A percentile compares a stretch with the other conserved stretches of the same genome.
Evolutionary conservation across 2,329 filamentous ascomycete genomes (phyloP).

Genomic region (Apiospora rasikravindrae): DNA sequence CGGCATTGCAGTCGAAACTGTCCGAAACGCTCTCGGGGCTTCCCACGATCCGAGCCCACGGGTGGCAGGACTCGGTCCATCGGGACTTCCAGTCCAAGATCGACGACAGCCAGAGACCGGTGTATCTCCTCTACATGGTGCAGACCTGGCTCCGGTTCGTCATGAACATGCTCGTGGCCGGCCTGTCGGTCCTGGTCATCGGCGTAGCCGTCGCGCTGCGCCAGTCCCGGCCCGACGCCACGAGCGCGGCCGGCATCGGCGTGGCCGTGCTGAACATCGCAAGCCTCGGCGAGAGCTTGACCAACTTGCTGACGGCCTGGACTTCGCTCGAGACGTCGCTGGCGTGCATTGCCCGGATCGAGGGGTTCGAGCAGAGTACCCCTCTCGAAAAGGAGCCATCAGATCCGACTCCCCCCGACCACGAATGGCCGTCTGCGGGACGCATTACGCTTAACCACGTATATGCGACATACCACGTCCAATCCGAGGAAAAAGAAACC

Average conservation of each 20-base stretch:
- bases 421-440: no score
- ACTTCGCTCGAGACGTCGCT: constrained; percentile 27
- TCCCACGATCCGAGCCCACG: not conserved
- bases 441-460: no score
- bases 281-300: constrained; percentile 31
- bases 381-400: constrained; percentile 31
- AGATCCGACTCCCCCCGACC: constrained; percentile 18
- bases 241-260: constrained; percentile 40
- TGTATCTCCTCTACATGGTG: constrained; percentile 55
- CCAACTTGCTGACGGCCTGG: constrained; percentile 25
- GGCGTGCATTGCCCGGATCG: constrained; percentile 29
- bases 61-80: not conserved
- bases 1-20: not conserved
- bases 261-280: constrained; percentile 44
- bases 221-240: constrained; percentile 29
- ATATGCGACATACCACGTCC: no score
- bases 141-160: constrained; percentile 60
- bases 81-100: no score
- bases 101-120: no score
- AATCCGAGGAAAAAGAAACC: no score
- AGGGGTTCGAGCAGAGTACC: constrained; percentile 30
- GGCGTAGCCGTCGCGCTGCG: constrained; percentile 49
- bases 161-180: constrained; percentile 56
- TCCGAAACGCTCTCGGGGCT: not conserved
- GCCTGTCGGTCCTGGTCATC: constrained; percentile 51